These are phyloP conservation scores for Pleodorina starrii DNA, from an alignment of 139 green algal species.

Conservation along the genomic window DNA sequence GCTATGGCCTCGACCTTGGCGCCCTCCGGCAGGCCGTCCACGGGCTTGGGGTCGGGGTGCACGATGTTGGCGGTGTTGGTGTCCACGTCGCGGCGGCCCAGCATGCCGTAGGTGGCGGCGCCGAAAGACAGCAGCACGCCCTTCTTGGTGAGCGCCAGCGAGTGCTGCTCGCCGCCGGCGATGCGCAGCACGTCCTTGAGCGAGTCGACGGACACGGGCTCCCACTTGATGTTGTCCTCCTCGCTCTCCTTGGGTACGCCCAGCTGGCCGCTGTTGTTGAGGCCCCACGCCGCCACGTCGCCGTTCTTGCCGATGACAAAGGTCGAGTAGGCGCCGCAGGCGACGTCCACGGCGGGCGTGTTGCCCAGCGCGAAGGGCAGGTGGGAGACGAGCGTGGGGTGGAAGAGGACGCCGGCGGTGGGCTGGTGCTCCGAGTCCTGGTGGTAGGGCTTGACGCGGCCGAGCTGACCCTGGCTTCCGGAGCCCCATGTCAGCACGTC, in stretches of 20 bases:
- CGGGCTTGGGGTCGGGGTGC: constrained; percentile 39
- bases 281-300: constrained; percentile 80
- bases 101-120: constrained; percentile 85
- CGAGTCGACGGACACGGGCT: constrained; percentile 58
- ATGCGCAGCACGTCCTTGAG: constrained; percentile 61
- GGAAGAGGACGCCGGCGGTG: constrained; percentile 61
- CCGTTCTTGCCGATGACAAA: constrained; percentile 78
- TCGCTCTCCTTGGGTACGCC: constrained; percentile 57
- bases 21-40: constrained; percentile 71
- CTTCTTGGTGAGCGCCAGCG: constrained; percentile 77
- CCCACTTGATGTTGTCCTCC: constrained; percentile 55
- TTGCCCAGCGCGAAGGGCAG: constrained; percentile 28
- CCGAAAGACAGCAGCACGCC: constrained; percentile 81
- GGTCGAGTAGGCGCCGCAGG: constrained; percentile 74
- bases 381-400: constrained; percentile 51
- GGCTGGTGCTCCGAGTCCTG: constrained; percentile 47
- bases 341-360: constrained; percentile 12
- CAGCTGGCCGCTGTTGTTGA: constrained; percentile 96
- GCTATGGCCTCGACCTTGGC: constrained; percentile 49
- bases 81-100: constrained; percentile 75
- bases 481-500: constrained; percentile 87
- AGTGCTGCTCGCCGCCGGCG: constrained; percentile 89
- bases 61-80: constrained; percentile 61
- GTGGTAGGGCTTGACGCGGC: constrained; percentile 69
- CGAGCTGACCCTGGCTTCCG: constrained; percentile 88